Evolutionary conservation across 768 basidiomycete genomes (phyloP).

Genomic region (Trametes cinnabarina): DNA sequence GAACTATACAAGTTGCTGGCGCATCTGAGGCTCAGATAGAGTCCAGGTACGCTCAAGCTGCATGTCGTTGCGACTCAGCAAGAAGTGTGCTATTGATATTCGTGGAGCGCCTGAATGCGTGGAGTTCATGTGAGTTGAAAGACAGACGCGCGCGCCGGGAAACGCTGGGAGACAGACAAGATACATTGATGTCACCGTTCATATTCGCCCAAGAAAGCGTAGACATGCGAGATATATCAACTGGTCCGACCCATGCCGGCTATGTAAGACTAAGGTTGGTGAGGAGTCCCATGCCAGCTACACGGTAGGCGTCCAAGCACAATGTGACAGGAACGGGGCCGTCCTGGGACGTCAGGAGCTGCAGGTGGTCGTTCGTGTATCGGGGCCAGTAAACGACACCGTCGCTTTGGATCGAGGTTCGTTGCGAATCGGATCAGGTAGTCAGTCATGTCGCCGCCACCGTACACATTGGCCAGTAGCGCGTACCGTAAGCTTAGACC

Average conservation of each 20-base stretch:
- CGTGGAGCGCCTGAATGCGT: too few relatives aligned
- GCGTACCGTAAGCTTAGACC: too few relatives aligned
- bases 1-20: background rate
- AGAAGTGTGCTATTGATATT: too few relatives aligned
- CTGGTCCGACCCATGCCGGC: background rate
- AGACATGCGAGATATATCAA: too few relatives aligned
- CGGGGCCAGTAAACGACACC: constrained; percentile 24
- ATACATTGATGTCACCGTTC: too few relatives aligned
- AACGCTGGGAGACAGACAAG: too few relatives aligned
- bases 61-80: too few relatives aligned
- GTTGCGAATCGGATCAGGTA: constrained; percentile 29
- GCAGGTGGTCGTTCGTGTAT: constrained; percentile 17
- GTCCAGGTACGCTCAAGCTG: too few relatives aligned
- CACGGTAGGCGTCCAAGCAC: constrained; percentile 24
- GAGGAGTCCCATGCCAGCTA: constrained; percentile 12
- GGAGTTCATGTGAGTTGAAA: too few relatives aligned
- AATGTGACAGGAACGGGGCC: constrained; percentile 15
- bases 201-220: too few relatives aligned
- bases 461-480: constrained; percentile 10
- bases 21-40: too few relatives aligned
- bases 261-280: constrained; percentile 4
- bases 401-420: constrained; percentile 25
- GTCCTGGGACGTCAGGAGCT: constrained; percentile 26
- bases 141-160: too few relatives aligned
- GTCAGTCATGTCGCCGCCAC: constrained; percentile 16